Evolutionary conservation across 257 asterid species (phyloP).

Genomic region (Phtheirospermum japonicum): DNA sequence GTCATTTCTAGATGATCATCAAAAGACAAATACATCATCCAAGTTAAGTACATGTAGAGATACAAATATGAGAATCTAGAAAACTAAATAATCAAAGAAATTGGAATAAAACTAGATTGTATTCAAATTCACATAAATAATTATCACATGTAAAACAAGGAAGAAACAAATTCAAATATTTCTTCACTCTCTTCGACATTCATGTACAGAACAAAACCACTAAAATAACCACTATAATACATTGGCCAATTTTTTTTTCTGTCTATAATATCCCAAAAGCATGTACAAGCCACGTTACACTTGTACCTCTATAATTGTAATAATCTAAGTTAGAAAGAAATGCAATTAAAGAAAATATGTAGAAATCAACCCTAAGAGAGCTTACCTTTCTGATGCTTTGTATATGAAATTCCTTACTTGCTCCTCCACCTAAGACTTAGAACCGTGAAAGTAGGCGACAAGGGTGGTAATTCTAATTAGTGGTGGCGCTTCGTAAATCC

Average conservation of each 20-base stretch:
- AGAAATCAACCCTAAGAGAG: constrained; percentile 29
- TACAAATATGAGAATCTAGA: background rate
- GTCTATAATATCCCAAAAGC: constrained; percentile 43
- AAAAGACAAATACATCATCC: background rate
- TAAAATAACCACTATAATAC: constrained; percentile 37
- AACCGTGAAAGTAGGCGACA: constrained; percentile 72
- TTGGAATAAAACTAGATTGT: background rate
- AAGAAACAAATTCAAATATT: constrained; percentile 24
- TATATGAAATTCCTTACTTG: constrained; percentile 31
- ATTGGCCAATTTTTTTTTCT: constrained; percentile 23
- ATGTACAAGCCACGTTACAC: constrained; percentile 50
- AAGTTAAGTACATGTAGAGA: background rate
- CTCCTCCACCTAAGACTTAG: constrained; percentile 73
- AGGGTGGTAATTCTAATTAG: constrained; percentile 57
- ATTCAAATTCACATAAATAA: background rate
- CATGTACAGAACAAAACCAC: constrained; percentile 47
- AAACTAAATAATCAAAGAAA: background rate
- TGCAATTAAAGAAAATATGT: background rate
- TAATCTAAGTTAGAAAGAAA: constrained; percentile 25
- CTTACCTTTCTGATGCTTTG: constrained; percentile 41
- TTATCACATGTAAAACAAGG: constrained; percentile 9
- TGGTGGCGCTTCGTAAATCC: too few species aligned
- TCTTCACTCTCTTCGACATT: constrained; percentile 33
- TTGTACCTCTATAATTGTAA: constrained; percentile 23
- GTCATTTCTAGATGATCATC: too few species aligned